Conservation (phyloP, 768 basidiomycete species). For the Russula vinacea region DNA sequence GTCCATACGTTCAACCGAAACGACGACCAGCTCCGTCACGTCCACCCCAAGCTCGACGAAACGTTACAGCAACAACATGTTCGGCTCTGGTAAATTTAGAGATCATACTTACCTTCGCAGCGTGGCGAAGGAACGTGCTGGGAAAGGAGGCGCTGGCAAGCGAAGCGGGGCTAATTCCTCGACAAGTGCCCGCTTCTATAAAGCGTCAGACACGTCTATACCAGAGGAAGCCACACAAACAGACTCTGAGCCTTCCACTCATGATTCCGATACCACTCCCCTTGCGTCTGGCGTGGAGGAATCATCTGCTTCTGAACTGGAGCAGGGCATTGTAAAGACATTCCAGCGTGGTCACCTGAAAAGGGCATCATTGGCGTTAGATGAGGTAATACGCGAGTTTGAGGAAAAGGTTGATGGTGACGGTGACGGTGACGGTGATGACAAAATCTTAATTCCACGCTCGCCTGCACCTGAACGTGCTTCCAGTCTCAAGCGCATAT, state of each 20-base stretch:
- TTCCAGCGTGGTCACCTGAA: no score
- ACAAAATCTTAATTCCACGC: constrained; percentile 73
- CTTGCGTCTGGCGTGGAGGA: no score
- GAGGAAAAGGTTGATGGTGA: constrained; percentile 61
- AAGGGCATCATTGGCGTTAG: constrained; percentile 70
- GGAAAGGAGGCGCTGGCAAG: constrained; percentile 40
- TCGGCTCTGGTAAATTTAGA: constrained; percentile 73
- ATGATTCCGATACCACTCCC: no score
- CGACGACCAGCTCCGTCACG: constrained; percentile 41
- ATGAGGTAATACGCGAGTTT: constrained; percentile 72
- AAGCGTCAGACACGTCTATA: constrained; percentile 17
- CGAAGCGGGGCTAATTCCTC: no score
- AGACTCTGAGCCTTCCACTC: no score
- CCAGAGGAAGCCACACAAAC: constrained; percentile 19
- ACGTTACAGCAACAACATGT: constrained; percentile 83
- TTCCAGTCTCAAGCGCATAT: constrained; percentile 20
- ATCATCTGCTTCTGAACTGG: no score
- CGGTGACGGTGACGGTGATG: constrained; percentile 49
- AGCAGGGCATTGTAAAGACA: no score
- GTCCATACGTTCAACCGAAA: constrained; percentile 33
- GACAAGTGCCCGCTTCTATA: constrained; percentile 28
- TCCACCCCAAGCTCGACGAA: constrained; percentile 47
- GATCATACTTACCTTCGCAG: constrained; percentile 70
- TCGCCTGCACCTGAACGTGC: constrained; percentile 38
- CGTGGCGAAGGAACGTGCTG: constrained; percentile 41